Evolutionary conservation across 768 basidiomycete species (phyloP).

Genomic region (Calocybe cyanea): DNA sequence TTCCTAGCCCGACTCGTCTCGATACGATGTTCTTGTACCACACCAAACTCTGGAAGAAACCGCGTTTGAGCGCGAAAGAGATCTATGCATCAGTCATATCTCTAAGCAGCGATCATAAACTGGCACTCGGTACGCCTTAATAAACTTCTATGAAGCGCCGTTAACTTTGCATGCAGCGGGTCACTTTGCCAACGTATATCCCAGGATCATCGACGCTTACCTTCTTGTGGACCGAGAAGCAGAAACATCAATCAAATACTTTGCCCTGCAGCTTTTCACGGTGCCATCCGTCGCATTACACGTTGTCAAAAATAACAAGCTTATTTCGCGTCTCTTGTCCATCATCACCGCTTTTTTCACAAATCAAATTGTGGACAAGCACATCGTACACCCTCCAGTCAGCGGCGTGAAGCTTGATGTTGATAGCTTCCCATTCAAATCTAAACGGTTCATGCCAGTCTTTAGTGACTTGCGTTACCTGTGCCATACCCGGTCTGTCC

Average conservation of each 20-base stretch:
- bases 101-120: slow-evolving; percentile 68
- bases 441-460: slow-evolving; percentile 93
- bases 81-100: slow-evolving; percentile 74
- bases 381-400: slow-evolving; percentile 46
- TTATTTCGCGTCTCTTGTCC: slow-evolving; percentile 72
- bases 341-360: slow-evolving; percentile 93
- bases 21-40: slow-evolving; percentile 82
- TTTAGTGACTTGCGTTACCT: slow-evolving; percentile 89
- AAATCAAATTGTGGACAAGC: slow-evolving; percentile 76
- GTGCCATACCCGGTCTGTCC: slow-evolving; percentile 77
- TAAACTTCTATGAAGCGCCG: not conserved
- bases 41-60: slow-evolving; percentile 81
- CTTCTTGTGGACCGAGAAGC: slow-evolving; percentile 91
- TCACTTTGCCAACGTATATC: slow-evolving; percentile 83
- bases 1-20: slow-evolving; percentile 55
- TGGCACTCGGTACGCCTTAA: slow-evolving; percentile 64
- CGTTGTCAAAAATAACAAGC: slow-evolving; percentile 67
- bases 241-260: slow-evolving; percentile 92
- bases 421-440: slow-evolving; percentile 85
- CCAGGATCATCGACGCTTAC: slow-evolving; percentile 84
- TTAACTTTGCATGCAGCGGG: slow-evolving; percentile 47
- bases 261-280: slow-evolving; percentile 90
- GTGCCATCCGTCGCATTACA: slow-evolving; percentile 81
- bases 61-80: slow-evolving; percentile 76
- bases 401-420: slow-evolving; percentile 53